Evolutionary conservation across 495 filamentous ascomycete species (phyloP), one percentile per base, ranked within the genome.

Genomic region (Amniculicola lignicola): DNA sequence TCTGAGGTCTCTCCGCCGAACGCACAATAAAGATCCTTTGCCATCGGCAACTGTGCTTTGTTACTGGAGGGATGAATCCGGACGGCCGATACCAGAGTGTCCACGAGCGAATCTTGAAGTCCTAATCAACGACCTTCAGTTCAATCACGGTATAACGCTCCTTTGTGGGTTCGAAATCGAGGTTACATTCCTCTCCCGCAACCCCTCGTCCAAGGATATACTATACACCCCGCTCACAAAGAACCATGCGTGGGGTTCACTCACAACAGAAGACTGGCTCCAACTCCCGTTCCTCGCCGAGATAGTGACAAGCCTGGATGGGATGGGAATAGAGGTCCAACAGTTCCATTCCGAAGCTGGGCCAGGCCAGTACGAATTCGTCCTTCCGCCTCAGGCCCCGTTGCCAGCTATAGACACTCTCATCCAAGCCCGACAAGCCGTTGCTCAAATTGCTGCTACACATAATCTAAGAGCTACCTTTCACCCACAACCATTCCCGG

Each of bases 81-180:
- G 19, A 77, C 75, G 5, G 57, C 81, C 25, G 70, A 88, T 33
- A 70, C 74, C 2, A 71, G 70, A 21, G 72, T 83, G 12, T 63
- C 86, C 11, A 68, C 75, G n/a, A 67, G 71, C 10, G 71, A 76
- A 12, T 39, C 58, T 69, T 11, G 51, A 67, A 36, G 42, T 27
- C 7, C 36, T 68, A 12, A 21, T 64, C 43, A 40, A 64, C 24
- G 53, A 50, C 16, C 47, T 70, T 19, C 40, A 72, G 14, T 59
- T 67, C 22, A 60, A 73, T 5, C 65, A 67, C 14, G 64, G 70
- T 7, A 71, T 80, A 28, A 63, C 78, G 22, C 79, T 90, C 31
- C 72, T 85, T 1, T 65, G 88, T 23, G 90, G 90, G 3, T 92
- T 91, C 61, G 90, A 95, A 68, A 82, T 91, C 28, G 90, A 95